Base-by-base conservation (phyloP, 1,139 yeast species). In the Pneumocystis sp. region DNA sequence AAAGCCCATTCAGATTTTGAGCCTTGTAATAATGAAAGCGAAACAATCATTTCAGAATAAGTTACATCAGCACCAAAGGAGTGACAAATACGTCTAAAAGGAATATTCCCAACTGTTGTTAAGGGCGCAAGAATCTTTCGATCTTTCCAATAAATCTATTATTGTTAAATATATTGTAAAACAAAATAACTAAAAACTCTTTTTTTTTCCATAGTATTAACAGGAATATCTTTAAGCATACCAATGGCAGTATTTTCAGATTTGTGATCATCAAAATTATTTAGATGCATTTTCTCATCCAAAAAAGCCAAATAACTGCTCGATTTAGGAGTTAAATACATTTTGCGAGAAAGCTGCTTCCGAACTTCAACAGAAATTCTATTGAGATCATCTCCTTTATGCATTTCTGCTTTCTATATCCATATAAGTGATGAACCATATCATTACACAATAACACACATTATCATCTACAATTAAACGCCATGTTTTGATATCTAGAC, bases 1-100 rank as follows among this genome's bases (percentile, higher is more conserved):
- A 93, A 79, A 0, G 99, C 99, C 99, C 99, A 93, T 76, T 93
- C 99, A 1, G 96, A 84, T 73, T 89, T 89, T 57, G 86, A 83
- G 25, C 97, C 98, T 74, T 89, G 96, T 60, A 93, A 78, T 65
- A 93, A 78, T 1, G 98, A 97, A 63, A 88, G 78, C 0, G 90
- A 78, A 60, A 93, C 80, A 0, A 97, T 97, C 98, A 93, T 95
- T 76, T 93, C 99, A 62, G 93, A 83, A 74, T 89, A 93, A 0
- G 98, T 93, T 19, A 91, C 82, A 72, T 93, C 97, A 5, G 96
- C 96, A 35, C 97, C 97, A 56, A 89, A 77, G 0, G 86, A 81
- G 72, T 86, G 87, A 97, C 95, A 93, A 67, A 95, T 80, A 70
- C 97, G 82, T 75, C 99, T 86, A 77, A 85, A 93, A 17, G 99